A percentile compares a stretch with the other conserved stretches of the same genome.
These are phyloP conservation scores for Juncus effusus DNA, from an alignment of 176 grass and related monocot species.

Conservation along the genomic window DNA sequence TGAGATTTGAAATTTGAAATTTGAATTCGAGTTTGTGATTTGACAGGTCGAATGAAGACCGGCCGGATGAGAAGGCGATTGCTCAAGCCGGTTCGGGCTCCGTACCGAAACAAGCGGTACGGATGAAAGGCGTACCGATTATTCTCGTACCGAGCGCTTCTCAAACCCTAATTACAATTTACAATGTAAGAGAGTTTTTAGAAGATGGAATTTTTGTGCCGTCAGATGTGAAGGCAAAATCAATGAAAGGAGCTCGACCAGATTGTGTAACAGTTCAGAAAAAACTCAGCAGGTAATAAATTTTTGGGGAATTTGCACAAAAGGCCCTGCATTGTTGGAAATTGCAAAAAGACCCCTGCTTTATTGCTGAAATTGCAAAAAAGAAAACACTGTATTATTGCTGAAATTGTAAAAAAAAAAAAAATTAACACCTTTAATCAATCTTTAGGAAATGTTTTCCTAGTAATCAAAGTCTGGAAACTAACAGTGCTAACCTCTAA, in stretches of 20 bases:
- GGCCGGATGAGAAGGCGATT: conserved; percentile 20
- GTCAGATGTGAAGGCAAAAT: conserved; percentile 79
- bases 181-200: conserved; percentile 90
- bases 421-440: too few species aligned
- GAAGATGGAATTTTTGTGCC: conserved; percentile 84
- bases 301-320: too few species aligned
- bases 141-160: conserved; percentile 96
- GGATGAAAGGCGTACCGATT: conserved; percentile 59
- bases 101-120: conserved; percentile 46
- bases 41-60: conserved; percentile 9
- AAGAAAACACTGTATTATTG: too few species aligned
- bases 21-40: too few species aligned
- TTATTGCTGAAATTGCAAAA: too few species aligned
- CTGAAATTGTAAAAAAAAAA: too few species aligned
- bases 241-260: conserved; percentile 57
- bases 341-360: too few species aligned
- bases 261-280: conserved; percentile 91
- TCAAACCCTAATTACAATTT: conserved; percentile 85
- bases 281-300: conserved; percentile 60
- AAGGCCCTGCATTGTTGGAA: too few species aligned
- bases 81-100: conserved; percentile 29
- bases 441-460: too few species aligned
- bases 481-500: too few species aligned
- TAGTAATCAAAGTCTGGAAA: too few species aligned
- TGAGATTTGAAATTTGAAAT: too few species aligned